A percentile compares a stretch with the other conserved stretches of the same genome.
These are phyloP conservation scores for Zangia roseola DNA, from an alignment of 768 basidiomycete species.

Conservation along the genomic window DNA sequence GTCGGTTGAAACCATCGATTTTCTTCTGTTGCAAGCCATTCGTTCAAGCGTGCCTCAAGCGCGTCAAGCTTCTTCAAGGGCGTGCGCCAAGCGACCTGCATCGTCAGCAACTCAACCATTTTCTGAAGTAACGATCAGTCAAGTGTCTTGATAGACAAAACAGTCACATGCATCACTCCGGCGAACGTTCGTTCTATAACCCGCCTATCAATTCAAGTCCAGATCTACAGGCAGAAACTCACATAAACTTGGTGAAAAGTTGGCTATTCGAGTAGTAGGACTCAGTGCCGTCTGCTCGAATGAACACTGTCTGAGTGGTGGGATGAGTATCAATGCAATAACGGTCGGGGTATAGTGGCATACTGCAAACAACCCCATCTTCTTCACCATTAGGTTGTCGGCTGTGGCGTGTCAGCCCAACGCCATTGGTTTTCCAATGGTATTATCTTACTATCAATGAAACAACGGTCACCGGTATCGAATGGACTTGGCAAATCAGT, in stretches of 20 bases:
- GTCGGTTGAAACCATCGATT: conserved; percentile 76
- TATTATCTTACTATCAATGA: conserved; percentile 63
- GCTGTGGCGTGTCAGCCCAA: conserved; percentile 33
- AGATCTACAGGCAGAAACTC: conserved; percentile 21
- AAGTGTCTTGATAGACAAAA: not conserved
- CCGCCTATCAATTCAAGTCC: not conserved
- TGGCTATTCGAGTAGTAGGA: conserved; percentile 83
- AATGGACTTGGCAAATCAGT: conserved; percentile 51
- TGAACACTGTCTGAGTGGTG: conserved; percentile 56
- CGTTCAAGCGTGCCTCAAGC: conserved; percentile 64
- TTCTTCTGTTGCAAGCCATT: conserved; percentile 77
- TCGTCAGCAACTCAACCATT: conserved; percentile 62
- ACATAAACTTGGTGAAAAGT: conserved; percentile 75
- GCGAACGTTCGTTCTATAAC: conserved; percentile 61
- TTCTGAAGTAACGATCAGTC: conserved; percentile 40
- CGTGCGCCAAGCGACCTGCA: conserved; percentile 77
- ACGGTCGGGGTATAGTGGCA: conserved; percentile 10
- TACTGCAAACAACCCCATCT: conserved; percentile 76
- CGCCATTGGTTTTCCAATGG: not conserved
- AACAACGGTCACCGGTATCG: conserved; percentile 80
- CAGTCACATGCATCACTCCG: conserved; percentile 56
- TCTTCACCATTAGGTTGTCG: conserved; percentile 74
- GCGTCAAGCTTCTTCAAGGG: conserved; percentile 69
- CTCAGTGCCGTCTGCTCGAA: conserved; percentile 71
- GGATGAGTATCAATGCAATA: not conserved